Evolutionary conservation across 2,329 filamentous ascomycete species (phyloP).

Genomic region (Diatrype stigma): DNA sequence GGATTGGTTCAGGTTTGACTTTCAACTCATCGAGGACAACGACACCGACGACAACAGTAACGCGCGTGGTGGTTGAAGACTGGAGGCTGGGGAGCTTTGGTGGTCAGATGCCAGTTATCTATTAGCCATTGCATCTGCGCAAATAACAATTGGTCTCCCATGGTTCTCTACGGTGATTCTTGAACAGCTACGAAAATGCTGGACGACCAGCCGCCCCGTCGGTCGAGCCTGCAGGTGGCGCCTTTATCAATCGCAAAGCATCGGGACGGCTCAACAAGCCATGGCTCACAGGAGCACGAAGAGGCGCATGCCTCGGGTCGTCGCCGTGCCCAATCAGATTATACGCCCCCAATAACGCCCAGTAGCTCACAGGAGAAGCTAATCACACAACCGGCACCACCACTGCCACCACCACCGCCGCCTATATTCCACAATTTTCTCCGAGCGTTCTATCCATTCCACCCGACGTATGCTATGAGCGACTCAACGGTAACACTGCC

Average conservation of each 20-base stretch:
- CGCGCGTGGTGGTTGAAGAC: background rate
- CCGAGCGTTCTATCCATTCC: constrained; percentile 89
- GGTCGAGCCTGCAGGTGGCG: constrained; percentile 59
- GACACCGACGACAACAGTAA: too few species aligned
- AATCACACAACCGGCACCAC: constrained; percentile 32
- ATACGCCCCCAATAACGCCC: constrained; percentile 75
- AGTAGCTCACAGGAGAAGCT: constrained; percentile 62
- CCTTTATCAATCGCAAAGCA: constrained; percentile 52
- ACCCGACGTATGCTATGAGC: constrained; percentile 70
- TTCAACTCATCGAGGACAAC: background rate
- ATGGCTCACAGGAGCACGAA: constrained; percentile 20
- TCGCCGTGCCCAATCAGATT: constrained; percentile 52
- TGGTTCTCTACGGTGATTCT: constrained; percentile 30
- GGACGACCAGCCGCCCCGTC: constrained; percentile 40
- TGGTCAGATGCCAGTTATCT: background rate
- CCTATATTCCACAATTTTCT: constrained; percentile 90
- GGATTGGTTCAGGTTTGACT: background rate
- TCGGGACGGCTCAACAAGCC: constrained; percentile 24
- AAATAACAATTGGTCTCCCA: constrained; percentile 25
- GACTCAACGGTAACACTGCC: constrained; percentile 85
- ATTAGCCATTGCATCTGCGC: constrained; percentile 17
- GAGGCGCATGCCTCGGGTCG: constrained; percentile 29
- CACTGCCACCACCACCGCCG: constrained; percentile 33
- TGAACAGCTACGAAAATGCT: constrained; percentile 43
- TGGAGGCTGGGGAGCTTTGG: background rate